phyloP scores from a whole-genome alignment of 2,329 filamentous ascomycete genomes.

The Pseudopithomyces chartarum region DNA sequence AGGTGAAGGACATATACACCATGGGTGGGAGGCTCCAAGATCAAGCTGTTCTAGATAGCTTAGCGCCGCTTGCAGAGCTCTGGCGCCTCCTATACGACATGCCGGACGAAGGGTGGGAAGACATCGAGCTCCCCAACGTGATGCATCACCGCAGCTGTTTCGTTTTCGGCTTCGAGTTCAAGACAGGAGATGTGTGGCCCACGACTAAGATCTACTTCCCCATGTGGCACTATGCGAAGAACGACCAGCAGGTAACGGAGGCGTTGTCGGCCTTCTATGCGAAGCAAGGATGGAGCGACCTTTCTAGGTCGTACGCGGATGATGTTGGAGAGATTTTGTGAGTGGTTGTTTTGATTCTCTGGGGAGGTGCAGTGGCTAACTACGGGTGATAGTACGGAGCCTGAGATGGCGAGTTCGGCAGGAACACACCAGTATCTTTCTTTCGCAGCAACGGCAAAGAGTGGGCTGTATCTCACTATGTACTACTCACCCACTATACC shows the following conservation, averaged over 20 bases:
- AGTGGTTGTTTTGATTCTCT: not conserved
- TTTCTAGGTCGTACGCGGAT: not conserved
- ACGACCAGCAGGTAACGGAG: not conserved
- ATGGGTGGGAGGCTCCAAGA: not conserved
- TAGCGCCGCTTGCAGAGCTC: not conserved
- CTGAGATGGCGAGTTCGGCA: not conserved
- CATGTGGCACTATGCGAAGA: not conserved
- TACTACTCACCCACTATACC: not conserved
- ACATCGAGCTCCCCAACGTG: not conserved
- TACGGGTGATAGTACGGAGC: too few relatives aligned
- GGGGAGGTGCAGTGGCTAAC: not conserved
- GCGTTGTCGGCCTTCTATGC: not conserved
- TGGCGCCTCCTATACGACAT: not conserved
- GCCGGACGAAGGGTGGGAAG: not conserved
- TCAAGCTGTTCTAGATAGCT: not conserved
- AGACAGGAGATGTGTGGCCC: not conserved
- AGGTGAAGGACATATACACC: not conserved
- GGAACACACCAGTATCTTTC: not conserved
- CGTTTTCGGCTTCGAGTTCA: not conserved
- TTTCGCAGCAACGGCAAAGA: not conserved
- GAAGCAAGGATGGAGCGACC: not conserved
- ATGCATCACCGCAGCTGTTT: not conserved
- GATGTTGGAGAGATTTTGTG: not conserved
- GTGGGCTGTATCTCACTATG: not conserved
- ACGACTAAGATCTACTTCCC: not conserved